Percentiles rank a stretch among this genome's conserved stretches.
Conservation (phyloP, 768 basidiomycete genomes). For the Amanita polypyramis region DNA sequence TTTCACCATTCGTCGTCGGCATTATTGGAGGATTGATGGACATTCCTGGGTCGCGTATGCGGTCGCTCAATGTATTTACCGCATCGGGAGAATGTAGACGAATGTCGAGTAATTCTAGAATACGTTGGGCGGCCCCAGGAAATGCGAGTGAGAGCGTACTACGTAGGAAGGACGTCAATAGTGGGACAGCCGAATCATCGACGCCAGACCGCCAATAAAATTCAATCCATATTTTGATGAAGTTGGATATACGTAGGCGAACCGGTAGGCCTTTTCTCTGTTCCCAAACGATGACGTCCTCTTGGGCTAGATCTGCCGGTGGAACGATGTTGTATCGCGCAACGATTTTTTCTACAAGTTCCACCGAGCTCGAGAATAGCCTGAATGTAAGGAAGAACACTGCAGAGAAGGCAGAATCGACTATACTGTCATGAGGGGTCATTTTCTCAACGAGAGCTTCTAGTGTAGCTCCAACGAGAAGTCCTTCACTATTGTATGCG, state of each 20-base stretch:
- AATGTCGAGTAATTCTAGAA: slow-evolving; percentile 53
- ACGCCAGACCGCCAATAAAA: slow-evolving; percentile 73
- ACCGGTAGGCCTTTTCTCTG: slow-evolving; percentile 85
- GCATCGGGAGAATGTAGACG: slow-evolving; percentile 39
- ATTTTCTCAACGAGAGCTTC: slow-evolving; percentile 90
- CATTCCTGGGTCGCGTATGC: slow-evolving; percentile 68
- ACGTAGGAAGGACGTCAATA: slow-evolving; percentile 48
- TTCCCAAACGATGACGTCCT: slow-evolving; percentile 68
- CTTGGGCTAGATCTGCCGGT: slow-evolving; percentile 42
- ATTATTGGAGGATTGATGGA: slow-evolving; percentile 51
- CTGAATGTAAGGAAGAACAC: slow-evolving; percentile 97
- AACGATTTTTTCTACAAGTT: slow-evolving; percentile 71
- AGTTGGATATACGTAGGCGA: slow-evolving; percentile 82
- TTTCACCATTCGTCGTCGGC: slow-evolving; percentile 40
- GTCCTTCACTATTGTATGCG: slow-evolving; percentile 82
- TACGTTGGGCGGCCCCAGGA: slow-evolving; percentile 60
- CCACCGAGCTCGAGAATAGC: slow-evolving; percentile 70
- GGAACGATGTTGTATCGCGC: slow-evolving; percentile 75
- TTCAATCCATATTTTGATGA: slow-evolving; percentile 93
- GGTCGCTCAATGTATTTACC: slow-evolving; percentile 49
- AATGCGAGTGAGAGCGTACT: slow-evolving; percentile 55
- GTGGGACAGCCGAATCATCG: slow-evolving; percentile 56
- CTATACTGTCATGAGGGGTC: slow-evolving; percentile 89
- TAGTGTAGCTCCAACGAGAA: slow-evolving; percentile 84
- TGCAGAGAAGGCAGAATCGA: slow-evolving; percentile 76